Base-by-base conservation (phyloP, 73 alveolate species). In the Diophrys appendiculata region DNA sequence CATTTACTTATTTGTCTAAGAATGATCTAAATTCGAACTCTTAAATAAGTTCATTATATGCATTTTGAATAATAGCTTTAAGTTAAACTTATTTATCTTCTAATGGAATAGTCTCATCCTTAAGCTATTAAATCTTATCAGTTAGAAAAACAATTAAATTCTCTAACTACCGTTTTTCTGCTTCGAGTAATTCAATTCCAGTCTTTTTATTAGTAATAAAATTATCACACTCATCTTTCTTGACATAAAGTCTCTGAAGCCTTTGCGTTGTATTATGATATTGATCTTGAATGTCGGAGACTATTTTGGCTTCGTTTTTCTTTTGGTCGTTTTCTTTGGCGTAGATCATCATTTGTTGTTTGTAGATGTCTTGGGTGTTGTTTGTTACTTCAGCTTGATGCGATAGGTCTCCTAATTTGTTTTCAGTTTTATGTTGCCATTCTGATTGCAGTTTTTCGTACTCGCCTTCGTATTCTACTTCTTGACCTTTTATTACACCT, bases 381-480 rank as follows among this genome's bases (percentile, higher is more conserved):
- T 77, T 80, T 32, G n/a, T n/a, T n/a, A n/a, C n/a, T n/a, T n/a
- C n/a, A n/a, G n/a, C n/a, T n/a, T n/a, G n/a, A n/a, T n/a, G n/a
- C n/a, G n/a, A n/a, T n/a, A n/a, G n/a, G n/a, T n/a, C n/a, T n/a
- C n/a, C n/a, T n/a, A n/a, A n/a, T n/a, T n/a, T n/a, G n/a, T n/a
- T n/a, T n/a, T n/a, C n/a, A n/a, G n/a, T n/a, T n/a, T n/a, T n/a
- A n/a, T n/a, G n/a, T n/a, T n/a, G n/a, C n/a, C n/a, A n/a, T n/a
- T n/a, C n/a, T n/a, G n/a, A n/a, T n/a, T n/a, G n/a, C n/a, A n/a
- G n/a, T n/a, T n/a, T n/a, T n/a, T n/a, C n/a, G n/a, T n/a, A n/a
- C n/a, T 84, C 92, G 2, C 69, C 22, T 54, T 84, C 92, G 60
- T 84, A 84, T 35, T 68, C 87, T 29, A 69, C 73, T 34, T 84